These are phyloP conservation scores for Sextonia rubra DNA, from an alignment of 164 flowering plant genomes.

Conservation along the genomic window DNA sequence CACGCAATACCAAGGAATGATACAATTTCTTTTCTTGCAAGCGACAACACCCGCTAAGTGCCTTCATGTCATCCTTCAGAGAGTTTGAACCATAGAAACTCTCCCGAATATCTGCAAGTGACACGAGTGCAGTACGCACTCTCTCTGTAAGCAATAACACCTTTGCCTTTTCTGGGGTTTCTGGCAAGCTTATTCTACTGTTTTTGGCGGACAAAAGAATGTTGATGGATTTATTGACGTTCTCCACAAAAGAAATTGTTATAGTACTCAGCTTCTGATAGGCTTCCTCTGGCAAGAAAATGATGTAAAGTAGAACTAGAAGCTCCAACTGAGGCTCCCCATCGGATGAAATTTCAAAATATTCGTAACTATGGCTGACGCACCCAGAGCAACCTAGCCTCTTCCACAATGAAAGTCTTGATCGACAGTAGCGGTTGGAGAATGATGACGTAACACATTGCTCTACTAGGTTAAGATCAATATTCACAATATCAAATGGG, in stretches of 20 bases:
- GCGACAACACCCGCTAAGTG: slow-evolving; percentile 30
- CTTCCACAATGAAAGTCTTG: slow-evolving; percentile 74
- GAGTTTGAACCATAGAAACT: slow-evolving; percentile 47
- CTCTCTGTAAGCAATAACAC: slow-evolving; percentile 42
- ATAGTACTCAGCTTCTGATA: slow-evolving; percentile 41
- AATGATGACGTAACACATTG: slow-evolving; percentile 56
- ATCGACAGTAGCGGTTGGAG: slow-evolving; percentile 54
- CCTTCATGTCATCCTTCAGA: slow-evolving; percentile 48
- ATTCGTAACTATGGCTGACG: slow-evolving; percentile 61
- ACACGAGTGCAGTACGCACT: slow-evolving; percentile 56
- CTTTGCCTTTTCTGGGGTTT: slow-evolving; percentile 28
- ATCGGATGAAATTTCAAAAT: slow-evolving; percentile 71
- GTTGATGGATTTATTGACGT: slow-evolving; percentile 13
- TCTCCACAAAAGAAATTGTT: slow-evolving; percentile 21
- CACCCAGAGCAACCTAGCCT: slow-evolving; percentile 57
- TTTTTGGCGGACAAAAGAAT: slow-evolving; percentile 21
- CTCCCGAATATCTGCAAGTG: slow-evolving; percentile 72
- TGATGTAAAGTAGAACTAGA: slow-evolving; percentile 55
- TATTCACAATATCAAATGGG: slow-evolving; percentile 69
- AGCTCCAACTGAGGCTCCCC: slow-evolving; percentile 85
- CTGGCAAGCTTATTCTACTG: not conserved
- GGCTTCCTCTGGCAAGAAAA: slow-evolving; percentile 51
- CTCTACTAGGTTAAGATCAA: slow-evolving; percentile 62
- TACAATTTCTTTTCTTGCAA: slow-evolving; percentile 45
- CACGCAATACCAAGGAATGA: slow-evolving; percentile 63